Conservation (phyloP, 2,329 filamentous ascomycete genomes). For the Colletotrichum euphorbiae region DNA sequence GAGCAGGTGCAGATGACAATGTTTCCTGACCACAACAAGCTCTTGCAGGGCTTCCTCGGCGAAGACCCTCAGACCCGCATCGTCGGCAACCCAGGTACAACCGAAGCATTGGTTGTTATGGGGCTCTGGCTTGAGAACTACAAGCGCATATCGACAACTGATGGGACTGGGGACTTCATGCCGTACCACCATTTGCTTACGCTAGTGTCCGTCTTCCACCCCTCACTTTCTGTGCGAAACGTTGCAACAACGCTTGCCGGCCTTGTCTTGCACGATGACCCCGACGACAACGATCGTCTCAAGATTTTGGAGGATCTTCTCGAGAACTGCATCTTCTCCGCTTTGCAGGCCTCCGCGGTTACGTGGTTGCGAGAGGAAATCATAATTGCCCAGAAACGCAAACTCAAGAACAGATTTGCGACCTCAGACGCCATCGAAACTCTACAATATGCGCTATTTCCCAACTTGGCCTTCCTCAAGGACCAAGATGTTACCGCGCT, state of each 20-base stretch:
- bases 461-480: conserved; percentile 62
- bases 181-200: conserved; percentile 70
- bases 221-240: conserved; percentile 64
- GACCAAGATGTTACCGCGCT: conserved; percentile 57
- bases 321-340: conserved; percentile 73
- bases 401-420: conserved; percentile 55
- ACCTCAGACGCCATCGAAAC: conserved; percentile 67
- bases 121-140: conserved; percentile 69
- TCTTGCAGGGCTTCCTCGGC: conserved; percentile 66
- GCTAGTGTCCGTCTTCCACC: conserved; percentile 68
- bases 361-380: conserved; percentile 74
- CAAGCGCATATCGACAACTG: conserved; percentile 54
- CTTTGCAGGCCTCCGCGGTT: conserved; percentile 71
- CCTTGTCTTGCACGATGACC: conserved; percentile 67
- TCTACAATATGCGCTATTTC: conserved; percentile 72
- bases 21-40: conserved; percentile 69
- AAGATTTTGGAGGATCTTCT: conserved; percentile 73
- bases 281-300: conserved; percentile 68
- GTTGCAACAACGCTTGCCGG: conserved; percentile 66
- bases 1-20: conserved; percentile 65
- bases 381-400: conserved; percentile 56
- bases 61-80: conserved; percentile 63
- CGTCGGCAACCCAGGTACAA: conserved; percentile 62
- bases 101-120: conserved; percentile 70
- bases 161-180: conserved; percentile 61